Conservation (phyloP, 108 stramenopile genomes). For the Cyclotella kingstonii region DNA sequence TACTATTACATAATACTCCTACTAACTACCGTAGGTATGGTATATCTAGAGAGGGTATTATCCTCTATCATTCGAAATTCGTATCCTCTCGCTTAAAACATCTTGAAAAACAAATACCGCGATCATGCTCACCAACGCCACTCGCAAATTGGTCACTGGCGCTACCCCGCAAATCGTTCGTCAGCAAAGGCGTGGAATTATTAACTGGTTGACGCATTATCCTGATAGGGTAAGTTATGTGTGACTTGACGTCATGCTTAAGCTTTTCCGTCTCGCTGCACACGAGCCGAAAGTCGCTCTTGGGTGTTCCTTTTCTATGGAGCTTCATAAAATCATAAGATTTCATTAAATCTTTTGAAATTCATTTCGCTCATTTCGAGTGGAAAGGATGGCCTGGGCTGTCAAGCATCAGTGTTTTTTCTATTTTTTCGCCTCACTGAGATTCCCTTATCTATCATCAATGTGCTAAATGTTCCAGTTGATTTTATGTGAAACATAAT, state of each 20-base stretch:
- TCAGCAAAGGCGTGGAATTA: constrained; percentile 54
- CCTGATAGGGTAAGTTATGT: constrained; percentile 71
- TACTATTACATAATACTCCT: too few species aligned
- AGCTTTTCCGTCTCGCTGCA: background rate
- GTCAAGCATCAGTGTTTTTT: too few species aligned
- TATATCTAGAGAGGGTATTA: too few species aligned
- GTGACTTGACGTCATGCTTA: too few species aligned
- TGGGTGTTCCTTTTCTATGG: background rate
- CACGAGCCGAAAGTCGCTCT: background rate
- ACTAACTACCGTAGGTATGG: too few species aligned
- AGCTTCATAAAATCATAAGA: too few species aligned
- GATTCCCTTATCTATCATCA: background rate
- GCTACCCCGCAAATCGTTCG: constrained; percentile 16
- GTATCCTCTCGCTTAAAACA: too few species aligned
- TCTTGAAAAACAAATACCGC: background rate
- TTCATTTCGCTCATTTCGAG: too few species aligned
- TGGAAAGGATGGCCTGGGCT: too few species aligned
- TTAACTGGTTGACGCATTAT: constrained; percentile 73
- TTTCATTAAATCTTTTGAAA: too few species aligned
- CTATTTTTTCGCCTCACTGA: too few species aligned
- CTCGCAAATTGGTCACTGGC: constrained; percentile 37
- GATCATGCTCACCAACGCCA: constrained; percentile 51
- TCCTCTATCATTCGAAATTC: too few species aligned
- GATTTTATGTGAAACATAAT: background rate
- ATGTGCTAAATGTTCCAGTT: background rate